A percentile compares a stretch with the other conserved stretches of the same genome.
phyloP scores from a whole-genome alignment of 2,329 filamentous ascomycete genomes.

The Cercospora berteroae region DNA sequence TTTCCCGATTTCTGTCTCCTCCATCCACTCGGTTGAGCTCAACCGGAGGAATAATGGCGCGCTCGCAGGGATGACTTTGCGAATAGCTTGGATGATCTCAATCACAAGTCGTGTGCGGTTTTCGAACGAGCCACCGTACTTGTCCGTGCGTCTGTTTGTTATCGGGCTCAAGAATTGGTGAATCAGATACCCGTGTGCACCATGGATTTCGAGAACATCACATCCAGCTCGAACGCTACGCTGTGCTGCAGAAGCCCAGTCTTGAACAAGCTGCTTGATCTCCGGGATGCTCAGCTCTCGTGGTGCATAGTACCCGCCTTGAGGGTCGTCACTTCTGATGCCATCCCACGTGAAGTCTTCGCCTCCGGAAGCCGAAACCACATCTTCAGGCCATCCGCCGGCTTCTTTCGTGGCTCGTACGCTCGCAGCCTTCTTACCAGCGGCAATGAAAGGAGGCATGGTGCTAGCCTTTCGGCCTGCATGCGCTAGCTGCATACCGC shows the following conservation, averaged over 20 bases:
- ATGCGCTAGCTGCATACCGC: conserved; percentile 77
- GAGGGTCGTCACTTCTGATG: conserved; percentile 27
- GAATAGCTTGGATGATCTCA: conserved; percentile 56
- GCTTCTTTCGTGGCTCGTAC: conserved; percentile 51
- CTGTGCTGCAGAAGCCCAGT: conserved; percentile 62
- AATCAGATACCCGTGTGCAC: conserved; percentile 75
- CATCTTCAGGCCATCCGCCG: conserved; percentile 55
- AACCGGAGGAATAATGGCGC: conserved; percentile 73
- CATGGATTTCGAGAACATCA: conserved; percentile 77
- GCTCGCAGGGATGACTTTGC: conserved; percentile 59
- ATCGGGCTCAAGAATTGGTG: conserved; percentile 67
- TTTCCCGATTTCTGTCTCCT: conserved; percentile 53
- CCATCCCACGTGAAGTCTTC: conserved; percentile 43
- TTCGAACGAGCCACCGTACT: conserved; percentile 67
- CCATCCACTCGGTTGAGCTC: conserved; percentile 72
- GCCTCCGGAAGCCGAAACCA: conserved; percentile 54
- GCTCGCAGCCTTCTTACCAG: conserved; percentile 40
- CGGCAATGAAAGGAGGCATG: conserved; percentile 59
- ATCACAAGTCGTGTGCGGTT: conserved; percentile 67
- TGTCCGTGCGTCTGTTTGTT: conserved; percentile 65
- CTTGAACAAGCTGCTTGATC: conserved; percentile 63
- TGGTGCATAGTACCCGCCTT: conserved; percentile 41
- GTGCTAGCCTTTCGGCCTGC: conserved; percentile 65
- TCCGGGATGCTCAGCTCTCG: conserved; percentile 60
- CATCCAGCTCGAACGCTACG: conserved; percentile 59